These are phyloP conservation scores for Croton laevigatus DNA, from an alignment of 441 rosid genomes.

Conservation along the genomic window DNA sequence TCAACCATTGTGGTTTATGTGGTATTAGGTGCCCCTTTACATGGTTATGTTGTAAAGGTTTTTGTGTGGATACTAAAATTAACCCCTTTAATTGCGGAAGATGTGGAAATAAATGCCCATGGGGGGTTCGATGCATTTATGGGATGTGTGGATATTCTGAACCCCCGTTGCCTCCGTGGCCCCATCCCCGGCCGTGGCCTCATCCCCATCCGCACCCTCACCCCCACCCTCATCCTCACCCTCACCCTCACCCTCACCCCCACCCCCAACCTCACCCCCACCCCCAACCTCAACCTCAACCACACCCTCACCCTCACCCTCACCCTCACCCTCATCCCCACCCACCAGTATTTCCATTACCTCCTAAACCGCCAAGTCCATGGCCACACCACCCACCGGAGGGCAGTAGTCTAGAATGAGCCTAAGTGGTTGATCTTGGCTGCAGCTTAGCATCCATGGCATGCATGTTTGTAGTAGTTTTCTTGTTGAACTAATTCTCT, in stretches of 20 bases:
- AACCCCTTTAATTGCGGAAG: slow-evolving; percentile 40
- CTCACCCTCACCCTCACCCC: slow-evolving; percentile 10
- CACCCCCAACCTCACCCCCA: slow-evolving; percentile 15
- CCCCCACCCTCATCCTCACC: neutral
- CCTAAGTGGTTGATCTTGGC: neutral
- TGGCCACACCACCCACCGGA: slow-evolving; percentile 7
- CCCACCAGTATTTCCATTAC: neutral
- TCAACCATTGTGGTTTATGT: slow-evolving; percentile 45
- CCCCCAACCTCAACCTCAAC: neutral
- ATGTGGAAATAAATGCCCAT: slow-evolving; percentile 45
- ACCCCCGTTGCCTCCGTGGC: slow-evolving; percentile 25
- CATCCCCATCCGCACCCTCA: slow-evolving; percentile 3
- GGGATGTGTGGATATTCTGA: slow-evolving; percentile 62
- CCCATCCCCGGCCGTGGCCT: slow-evolving; percentile 5
- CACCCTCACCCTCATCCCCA: neutral
- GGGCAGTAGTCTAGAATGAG: neutral
- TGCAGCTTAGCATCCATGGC: neutral
- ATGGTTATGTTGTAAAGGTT: slow-evolving; percentile 48
- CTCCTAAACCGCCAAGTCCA: slow-evolving; percentile 9
- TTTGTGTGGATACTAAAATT: slow-evolving; percentile 34
- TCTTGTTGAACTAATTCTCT: neutral
- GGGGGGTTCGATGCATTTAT: slow-evolving; percentile 31
- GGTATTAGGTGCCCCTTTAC: slow-evolving; percentile 38
- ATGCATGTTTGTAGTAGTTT: neutral
- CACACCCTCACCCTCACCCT: neutral